phyloP scores from a whole-genome alignment of 164 flowering plant species.

The Berberis vulgaris region DNA sequence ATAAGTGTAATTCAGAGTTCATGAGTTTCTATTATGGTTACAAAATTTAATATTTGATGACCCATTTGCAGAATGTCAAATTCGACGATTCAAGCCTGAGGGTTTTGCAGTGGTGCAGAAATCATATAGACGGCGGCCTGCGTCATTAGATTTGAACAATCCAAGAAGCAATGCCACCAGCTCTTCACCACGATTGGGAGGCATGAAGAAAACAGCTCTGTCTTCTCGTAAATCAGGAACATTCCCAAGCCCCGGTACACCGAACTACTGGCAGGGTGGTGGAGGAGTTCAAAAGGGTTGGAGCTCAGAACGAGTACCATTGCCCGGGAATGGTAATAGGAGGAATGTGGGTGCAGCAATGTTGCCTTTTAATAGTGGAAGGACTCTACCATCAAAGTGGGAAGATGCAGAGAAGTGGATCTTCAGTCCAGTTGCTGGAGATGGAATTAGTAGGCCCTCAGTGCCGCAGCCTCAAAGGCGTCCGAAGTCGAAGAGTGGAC shows the following conservation, averaged over 20 bases:
- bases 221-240: constrained; percentile 33
- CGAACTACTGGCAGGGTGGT: constrained; percentile 36
- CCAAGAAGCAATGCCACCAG: constrained; percentile 17
- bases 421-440: constrained; percentile 68
- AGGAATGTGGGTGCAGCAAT: constrained; percentile 30
- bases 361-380: constrained; percentile 61
- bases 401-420: constrained; percentile 99
- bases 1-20: neutral
- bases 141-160: constrained; percentile 66
- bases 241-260: constrained; percentile 81
- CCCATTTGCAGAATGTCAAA: constrained; percentile 51
- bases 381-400: constrained; percentile 94
- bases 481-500: constrained; percentile 92
- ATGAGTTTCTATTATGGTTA: neutral
- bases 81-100: constrained; percentile 55
- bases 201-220: constrained; percentile 44
- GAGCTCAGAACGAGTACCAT: constrained; percentile 87
- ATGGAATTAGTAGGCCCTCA: constrained; percentile 29
- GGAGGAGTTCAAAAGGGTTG: constrained; percentile 72
- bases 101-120: constrained; percentile 26
- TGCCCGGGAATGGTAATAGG: constrained; percentile 31
- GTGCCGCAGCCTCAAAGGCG: constrained; percentile 45
- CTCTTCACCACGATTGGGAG: constrained; percentile 51
- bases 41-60: neutral
- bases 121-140: constrained; percentile 43